Evolutionary conservation across 441 rosid genomes (phyloP), one percentile per base, ranked within the genome.

Genomic region (Cnidoscolus chayamansa): DNA sequence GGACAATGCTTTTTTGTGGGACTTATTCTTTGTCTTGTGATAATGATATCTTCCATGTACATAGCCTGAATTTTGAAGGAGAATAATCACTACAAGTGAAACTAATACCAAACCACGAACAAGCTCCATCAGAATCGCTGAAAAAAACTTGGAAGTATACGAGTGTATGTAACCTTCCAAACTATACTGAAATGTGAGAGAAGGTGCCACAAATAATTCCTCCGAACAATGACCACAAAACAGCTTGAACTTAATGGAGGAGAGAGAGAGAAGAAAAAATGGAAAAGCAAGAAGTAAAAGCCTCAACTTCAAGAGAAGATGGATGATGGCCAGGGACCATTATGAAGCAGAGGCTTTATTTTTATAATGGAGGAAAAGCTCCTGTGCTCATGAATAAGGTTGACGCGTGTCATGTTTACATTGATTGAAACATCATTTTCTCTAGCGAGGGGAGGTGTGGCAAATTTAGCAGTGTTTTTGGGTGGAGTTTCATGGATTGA

Each of bases 1-100:
- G 68, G 74, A 12, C 17, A 17, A 74, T 47, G 40, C 0, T 10
- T 32, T 32, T 53, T 13, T 67, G 25, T 87, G 79, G 30, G 81
- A 68, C 74, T 78, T 67, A 55, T 70, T 53, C 50, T 83, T 87
- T 5, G 68, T 83, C 74, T 88, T 90, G 85, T 94, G 98, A 81
- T 81, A 77, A 77, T 89, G 96, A 62, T 68, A 70, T 70, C 98
- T 84, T 71, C 87, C 97, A 72, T 64, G 83, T 31, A 79, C 90
- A 79, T 81, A 85, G 85, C 77, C 54, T 43, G 80, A 77, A 69
- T 72, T 77, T 40, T 82, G 76, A 7, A 86, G 6, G 48, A 65
- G 55, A 25, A 83, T 61, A 10, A 31, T 54, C 16, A 70, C 40
- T 49, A 64, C 70, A 30, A 84, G 30, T 57, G 55, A 81, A 61